phyloP scores from a whole-genome alignment of 2,329 filamentous ascomycete species.

The Fonsecaea erecta region DNA sequence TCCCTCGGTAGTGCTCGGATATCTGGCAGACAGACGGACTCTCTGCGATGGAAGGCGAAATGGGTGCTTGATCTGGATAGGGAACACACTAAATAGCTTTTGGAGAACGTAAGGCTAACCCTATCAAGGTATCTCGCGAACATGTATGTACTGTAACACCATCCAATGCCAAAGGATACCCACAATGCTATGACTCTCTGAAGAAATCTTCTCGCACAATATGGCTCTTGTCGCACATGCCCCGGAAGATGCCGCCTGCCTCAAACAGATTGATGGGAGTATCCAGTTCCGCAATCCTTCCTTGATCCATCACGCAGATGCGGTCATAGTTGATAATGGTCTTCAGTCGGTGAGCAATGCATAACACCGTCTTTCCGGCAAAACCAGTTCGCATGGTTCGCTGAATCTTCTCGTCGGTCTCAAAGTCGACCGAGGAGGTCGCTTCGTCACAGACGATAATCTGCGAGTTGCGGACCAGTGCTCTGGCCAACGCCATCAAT shows the following conservation, averaged over 20 bases:
- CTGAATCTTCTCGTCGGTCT: conserved; percentile 96
- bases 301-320: conserved; percentile 95
- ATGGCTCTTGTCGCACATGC: conserved; percentile 88
- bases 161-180: background rate
- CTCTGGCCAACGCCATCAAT: conserved; percentile 90
- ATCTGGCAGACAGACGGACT: background rate
- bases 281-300: conserved; percentile 84
- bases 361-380: conserved; percentile 82
- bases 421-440: conserved; percentile 90
- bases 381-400: conserved; percentile 83
- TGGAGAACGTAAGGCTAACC: background rate
- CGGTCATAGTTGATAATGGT: conserved; percentile 95
- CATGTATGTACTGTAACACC: background rate
- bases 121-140: background rate
- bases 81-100: background rate
- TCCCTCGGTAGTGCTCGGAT: background rate
- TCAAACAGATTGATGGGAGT: conserved; percentile 75
- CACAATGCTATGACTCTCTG: conserved; percentile 22
- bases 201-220: conserved; percentile 59
- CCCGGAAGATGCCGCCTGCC: conserved; percentile 75
- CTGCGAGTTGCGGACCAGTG: conserved; percentile 81
- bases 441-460: conserved; percentile 99
- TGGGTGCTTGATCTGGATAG: background rate
- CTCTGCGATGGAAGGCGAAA: background rate
- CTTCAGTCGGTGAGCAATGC: conserved; percentile 88